phyloP scores from a whole-genome alignment of 1,139 yeast species.

The Starmera stellimalicola region DNA sequence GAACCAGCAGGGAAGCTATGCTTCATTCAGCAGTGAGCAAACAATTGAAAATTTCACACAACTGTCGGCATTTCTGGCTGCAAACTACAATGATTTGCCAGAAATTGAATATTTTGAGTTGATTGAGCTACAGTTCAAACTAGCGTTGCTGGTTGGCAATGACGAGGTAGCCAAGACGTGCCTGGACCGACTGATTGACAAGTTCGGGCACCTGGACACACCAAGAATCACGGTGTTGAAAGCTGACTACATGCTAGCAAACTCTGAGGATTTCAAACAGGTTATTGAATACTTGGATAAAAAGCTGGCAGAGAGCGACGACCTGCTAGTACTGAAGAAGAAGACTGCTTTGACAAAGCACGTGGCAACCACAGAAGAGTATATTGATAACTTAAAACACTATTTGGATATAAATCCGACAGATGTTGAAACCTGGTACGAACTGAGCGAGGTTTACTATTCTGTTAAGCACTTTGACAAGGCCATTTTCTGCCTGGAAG shows the following conservation, averaged over 20 bases:
- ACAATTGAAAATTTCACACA: conserved; percentile 27
- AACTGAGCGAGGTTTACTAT: conserved; percentile 55
- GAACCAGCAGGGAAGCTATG: conserved; percentile 28
- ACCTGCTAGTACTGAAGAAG: conserved; percentile 26
- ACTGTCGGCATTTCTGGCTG: conserved; percentile 17
- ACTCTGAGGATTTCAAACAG: conserved; percentile 33
- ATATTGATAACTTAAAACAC: conserved; percentile 19
- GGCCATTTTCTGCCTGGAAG: conserved; percentile 60
- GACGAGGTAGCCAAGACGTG: conserved; percentile 65
- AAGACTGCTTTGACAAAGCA: conserved; percentile 24
- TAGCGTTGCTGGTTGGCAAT: conserved; percentile 52
- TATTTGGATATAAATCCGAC: conserved; percentile 37
- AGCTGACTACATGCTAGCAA: conserved; percentile 45
- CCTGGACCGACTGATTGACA: conserved; percentile 56
- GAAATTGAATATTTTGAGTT: conserved; percentile 48
- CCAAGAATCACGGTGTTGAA: conserved; percentile 51
- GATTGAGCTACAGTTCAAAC: conserved; percentile 63
- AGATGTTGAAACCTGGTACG: conserved; percentile 73
- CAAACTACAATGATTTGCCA: conserved; percentile 21
- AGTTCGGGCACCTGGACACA: conserved; percentile 43
- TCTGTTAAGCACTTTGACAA: conserved; percentile 55
- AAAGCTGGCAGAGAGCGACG: conserved; percentile 21
- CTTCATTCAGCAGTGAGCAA: conserved; percentile 29
- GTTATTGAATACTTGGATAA: conserved; percentile 27
- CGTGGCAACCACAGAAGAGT: conserved; percentile 13